Evolutionary conservation across 225 moss, liverwort and hornwort species (phyloP).

Genomic region (Ulota crispa): DNA sequence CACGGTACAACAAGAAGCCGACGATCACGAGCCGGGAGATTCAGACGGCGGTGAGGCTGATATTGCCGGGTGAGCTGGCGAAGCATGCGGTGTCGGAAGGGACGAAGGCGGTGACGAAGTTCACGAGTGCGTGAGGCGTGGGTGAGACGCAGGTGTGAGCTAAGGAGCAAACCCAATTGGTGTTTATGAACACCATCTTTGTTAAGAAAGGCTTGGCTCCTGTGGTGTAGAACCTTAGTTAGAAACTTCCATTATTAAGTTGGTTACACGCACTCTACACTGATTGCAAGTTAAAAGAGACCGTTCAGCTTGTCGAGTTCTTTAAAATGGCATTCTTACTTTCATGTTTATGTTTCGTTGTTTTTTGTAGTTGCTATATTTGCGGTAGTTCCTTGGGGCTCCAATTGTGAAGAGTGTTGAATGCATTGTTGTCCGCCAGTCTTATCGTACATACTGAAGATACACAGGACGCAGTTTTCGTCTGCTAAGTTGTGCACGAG

Average conservation of each 20-base stretch:
- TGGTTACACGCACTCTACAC: no score
- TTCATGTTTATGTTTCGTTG: no score
- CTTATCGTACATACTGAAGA: fast-evolving
- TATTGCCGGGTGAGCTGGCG: slow-evolving; percentile 39
- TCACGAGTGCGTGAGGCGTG: slow-evolving; percentile 28
- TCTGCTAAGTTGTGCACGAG: no score
- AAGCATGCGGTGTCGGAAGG: slow-evolving; percentile 42
- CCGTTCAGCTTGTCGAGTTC: fast-evolving
- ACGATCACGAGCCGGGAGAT: slow-evolving; percentile 44
- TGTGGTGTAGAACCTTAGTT: fast-evolving
- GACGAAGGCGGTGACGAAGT: slow-evolving; percentile 43
- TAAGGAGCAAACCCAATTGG: background rate
- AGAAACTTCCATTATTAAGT: fast-evolving
- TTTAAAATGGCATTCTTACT: no score
- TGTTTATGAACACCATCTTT: slow-evolving; percentile 44
- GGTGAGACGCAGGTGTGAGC: fast-evolving
- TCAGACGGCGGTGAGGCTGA: slow-evolving; percentile 37
- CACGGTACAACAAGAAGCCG: slow-evolving; percentile 44
- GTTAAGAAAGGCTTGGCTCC: background rate
- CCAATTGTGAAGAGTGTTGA: no score
- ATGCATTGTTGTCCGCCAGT: fast-evolving
- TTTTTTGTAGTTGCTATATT: no score
- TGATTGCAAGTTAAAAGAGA: fast-evolving
- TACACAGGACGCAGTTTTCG: no score
- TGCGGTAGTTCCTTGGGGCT: no score